These are phyloP conservation scores for Pichia exigua DNA, from an alignment of 805 yeast species.

Conservation along the genomic window DNA sequence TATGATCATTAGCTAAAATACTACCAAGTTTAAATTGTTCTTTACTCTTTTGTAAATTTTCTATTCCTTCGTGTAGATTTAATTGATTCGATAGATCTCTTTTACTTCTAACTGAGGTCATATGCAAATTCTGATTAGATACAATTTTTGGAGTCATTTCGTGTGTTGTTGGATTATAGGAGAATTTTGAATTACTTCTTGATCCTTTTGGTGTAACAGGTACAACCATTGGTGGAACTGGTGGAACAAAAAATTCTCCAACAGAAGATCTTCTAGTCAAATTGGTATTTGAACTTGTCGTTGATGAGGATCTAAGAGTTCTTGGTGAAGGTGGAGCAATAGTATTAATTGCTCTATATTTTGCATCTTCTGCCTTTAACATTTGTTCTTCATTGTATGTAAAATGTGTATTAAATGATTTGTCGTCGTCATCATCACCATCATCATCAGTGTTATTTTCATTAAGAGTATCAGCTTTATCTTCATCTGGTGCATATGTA, in stretches of 20 bases:
- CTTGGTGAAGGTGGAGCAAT: conserved; percentile 28
- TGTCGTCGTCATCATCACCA: conserved; percentile 7
- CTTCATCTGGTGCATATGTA: conserved; percentile 10
- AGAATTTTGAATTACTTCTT: conserved; percentile 15
- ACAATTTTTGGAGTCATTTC: conserved; percentile 11
- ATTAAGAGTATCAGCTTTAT: conserved; percentile 2
- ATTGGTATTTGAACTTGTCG: conserved; percentile 9
- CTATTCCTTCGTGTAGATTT: neutral
- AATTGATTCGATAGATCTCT: conserved; percentile 1
- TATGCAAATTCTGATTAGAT: neutral
- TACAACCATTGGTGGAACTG: conserved; percentile 29
- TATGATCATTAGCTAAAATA: conserved; percentile 41
- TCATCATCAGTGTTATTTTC: neutral
- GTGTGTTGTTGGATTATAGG: conserved; percentile 26
- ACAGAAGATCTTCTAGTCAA: conserved; percentile 27
- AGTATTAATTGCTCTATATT: conserved; percentile 49
- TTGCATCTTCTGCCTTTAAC: conserved; percentile 61
- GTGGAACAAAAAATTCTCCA: conserved; percentile 31
- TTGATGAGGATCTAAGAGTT: conserved; percentile 22
- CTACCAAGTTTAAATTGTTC: conserved; percentile 35
- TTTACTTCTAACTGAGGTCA: neutral
- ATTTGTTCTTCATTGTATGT: conserved; percentile 58
- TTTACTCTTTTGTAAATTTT: conserved; percentile 18
- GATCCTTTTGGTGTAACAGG: conserved; percentile 11
- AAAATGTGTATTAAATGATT: conserved; percentile 38